These are phyloP conservation scores for Scenedesmus sp. DNA, from an alignment of 163 green algal species.

Conservation along the genomic window DNA sequence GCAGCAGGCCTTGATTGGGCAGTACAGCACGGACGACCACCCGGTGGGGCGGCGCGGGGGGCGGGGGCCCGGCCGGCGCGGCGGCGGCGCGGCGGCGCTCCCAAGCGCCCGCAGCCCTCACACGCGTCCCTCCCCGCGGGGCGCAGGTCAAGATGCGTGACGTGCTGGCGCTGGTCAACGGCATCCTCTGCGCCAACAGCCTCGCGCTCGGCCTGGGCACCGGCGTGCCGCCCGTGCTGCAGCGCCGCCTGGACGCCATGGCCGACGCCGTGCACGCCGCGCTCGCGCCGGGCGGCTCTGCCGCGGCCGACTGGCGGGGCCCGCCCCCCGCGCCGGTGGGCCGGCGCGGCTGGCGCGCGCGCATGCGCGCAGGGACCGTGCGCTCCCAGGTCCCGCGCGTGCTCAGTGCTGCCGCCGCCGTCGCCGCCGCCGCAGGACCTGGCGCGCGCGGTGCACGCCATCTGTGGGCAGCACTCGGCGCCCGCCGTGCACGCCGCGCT, in stretches of 20 bases:
- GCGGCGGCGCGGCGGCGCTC: too few species aligned
- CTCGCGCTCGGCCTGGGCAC: conserved; percentile 2
- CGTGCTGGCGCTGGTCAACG: conserved; percentile 26
- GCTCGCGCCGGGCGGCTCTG: conserved; percentile 15
- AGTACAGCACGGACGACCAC: conserved; percentile 43
- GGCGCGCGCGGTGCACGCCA: conserved; percentile 35
- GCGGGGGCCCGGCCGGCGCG: too few species aligned
- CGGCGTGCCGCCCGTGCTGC: conserved; percentile 27
- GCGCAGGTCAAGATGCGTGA: conserved; percentile 45
- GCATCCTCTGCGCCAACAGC: conserved; percentile 30
- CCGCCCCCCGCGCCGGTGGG: too few species aligned
- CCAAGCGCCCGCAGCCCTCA: too few species aligned
- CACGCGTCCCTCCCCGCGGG: too few species aligned
- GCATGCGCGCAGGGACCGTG: neutral
- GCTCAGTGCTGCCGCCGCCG: too few species aligned
- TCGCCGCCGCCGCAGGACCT: conserved; percentile 35
- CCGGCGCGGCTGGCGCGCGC: neutral
- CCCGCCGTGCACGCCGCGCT: conserved; percentile 4
- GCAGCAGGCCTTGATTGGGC: conserved; percentile 23
- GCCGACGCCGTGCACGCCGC: neutral
- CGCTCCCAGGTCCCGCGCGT: neutral
- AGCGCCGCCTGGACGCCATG: conserved; percentile 31
- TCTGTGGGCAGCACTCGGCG: neutral
- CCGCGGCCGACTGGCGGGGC: too few species aligned
- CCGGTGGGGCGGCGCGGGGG: too few species aligned